Percentiles rank a stretch among this genome's conserved stretches.
Conservation (phyloP, 192 early-diverging fungal genomes). For the Mortierella hygrophila region DNA sequence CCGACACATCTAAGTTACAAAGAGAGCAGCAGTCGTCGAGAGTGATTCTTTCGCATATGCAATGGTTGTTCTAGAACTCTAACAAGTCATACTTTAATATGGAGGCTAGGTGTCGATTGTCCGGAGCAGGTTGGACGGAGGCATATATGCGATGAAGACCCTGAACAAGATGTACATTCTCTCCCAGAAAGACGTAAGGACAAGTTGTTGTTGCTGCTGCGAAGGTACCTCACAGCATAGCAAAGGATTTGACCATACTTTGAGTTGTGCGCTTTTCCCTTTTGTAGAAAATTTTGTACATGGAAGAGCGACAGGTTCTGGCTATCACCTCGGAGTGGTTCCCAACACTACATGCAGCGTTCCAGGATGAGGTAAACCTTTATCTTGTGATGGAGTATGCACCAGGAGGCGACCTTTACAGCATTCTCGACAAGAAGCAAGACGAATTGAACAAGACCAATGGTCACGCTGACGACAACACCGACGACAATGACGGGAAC, state of each 20-base stretch:
- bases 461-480: conserved; percentile 4
- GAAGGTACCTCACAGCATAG: conserved; percentile 52
- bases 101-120: conserved; percentile 83
- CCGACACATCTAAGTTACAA: not conserved
- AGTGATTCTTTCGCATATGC: no score
- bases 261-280: conserved; percentile 38
- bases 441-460: conserved; percentile 42
- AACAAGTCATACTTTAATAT: not conserved
- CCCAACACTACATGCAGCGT: conserved; percentile 76
- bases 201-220: conserved; percentile 78
- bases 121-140: conserved; percentile 72
- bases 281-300: conserved; percentile 85
- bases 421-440: conserved; percentile 74
- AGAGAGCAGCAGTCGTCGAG: not conserved
- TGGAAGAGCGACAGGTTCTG: conserved; percentile 87
- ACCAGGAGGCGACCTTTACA: conserved; percentile 84
- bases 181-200: conserved; percentile 79
- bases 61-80: no score
- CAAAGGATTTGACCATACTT: conserved; percentile 63
- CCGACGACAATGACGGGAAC: conserved; percentile 11
- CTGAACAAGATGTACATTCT: conserved; percentile 79
- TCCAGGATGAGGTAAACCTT: conserved; percentile 68
- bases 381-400: conserved; percentile 87
- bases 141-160: conserved; percentile 90
- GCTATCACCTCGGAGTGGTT: conserved; percentile 79